Base-by-base conservation (phyloP, 768 basidiomycete genomes). In the Harrya chromipes region DNA sequence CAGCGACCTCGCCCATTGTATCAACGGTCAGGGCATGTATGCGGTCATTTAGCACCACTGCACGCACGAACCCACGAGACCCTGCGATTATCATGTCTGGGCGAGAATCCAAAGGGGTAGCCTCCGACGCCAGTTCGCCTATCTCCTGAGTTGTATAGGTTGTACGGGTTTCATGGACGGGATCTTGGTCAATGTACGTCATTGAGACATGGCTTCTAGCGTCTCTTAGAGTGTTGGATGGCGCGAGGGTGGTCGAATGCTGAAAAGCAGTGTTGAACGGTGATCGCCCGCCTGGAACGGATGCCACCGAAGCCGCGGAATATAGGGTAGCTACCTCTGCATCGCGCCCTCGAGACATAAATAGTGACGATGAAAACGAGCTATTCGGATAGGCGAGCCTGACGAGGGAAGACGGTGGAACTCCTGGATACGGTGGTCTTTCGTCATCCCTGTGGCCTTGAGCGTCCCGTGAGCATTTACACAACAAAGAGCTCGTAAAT, bases 21-120 rank as follows among this genome's bases (percentile, higher is more conserved):
- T 97, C 88, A 36, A 97, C 85, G 0, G 92, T 93, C 38, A 99
- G 72, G 17, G 88, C 92, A 62, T 97, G 94, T 56, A 92, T 75
- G 51, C 90, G 78, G 63, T 97, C 92, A 66, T 91, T 97, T 36
- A 98, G 71, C 40, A 95, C 73, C 36, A 89, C 71, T 7, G 83
- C 85, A 29, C 94, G 78, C 42, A 97, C 85, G 20, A 97, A 78
- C 4, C 95, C 95, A 53, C 81, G 77, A 44, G 83, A 83, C 1
- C 95, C 95, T 7, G 67, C 58, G 31, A 95, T 87, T 12, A 87
- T 68, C 47, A 80, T 79, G 55, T 91, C 90, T 0, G 94, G 88
- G 4, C 67, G 63, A 1, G 62, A 40, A 41, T 54, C 68, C 63
- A 84, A 55, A 55, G 87, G 76, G 49, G 74, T 57, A 41, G 94